Percentiles rank a stretch among this genome's conserved stretches.
Evolutionary conservation across 495 filamentous ascomycete species (phyloP).

Genomic region (Talaromyces adpressus): DNA sequence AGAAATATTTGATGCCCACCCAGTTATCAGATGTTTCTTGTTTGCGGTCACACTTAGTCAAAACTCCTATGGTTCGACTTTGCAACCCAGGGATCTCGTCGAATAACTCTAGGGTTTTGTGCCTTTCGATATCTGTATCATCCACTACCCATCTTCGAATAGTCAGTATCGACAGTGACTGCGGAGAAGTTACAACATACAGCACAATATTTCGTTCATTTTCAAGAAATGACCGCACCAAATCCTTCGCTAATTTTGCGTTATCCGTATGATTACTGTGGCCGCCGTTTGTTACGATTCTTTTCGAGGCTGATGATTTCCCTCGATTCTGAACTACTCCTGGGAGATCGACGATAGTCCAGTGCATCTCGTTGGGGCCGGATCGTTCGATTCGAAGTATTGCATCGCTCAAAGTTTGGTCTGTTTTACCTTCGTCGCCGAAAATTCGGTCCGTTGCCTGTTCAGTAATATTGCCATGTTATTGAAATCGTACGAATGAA

Average conservation of each 20-base stretch:
- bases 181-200: background rate
- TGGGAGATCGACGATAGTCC: constrained; percentile 7
- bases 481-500: background rate
- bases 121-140: constrained; percentile 2
- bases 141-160: constrained; percentile 2
- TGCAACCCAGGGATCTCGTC: background rate
- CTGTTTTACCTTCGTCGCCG: background rate
- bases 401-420: background rate
- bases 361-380: constrained; percentile 4
- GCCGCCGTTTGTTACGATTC: background rate
- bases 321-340: constrained; percentile 1
- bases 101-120: background rate
- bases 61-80: background rate
- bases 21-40: constrained; percentile 7
- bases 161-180: background rate
- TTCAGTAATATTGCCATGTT: background rate
- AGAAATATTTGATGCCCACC: background rate
- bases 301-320: background rate
- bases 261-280: background rate
- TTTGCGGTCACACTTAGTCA: constrained; percentile 6
- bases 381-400: constrained; percentile 5
- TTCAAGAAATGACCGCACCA: constrained; percentile 4
- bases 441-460: constrained; percentile 3
- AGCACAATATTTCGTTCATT: constrained; percentile 3
- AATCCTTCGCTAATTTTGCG: constrained; percentile 1